Conservation (phyloP, 768 basidiomycete species). For the Tylopilus sp. region DNA sequence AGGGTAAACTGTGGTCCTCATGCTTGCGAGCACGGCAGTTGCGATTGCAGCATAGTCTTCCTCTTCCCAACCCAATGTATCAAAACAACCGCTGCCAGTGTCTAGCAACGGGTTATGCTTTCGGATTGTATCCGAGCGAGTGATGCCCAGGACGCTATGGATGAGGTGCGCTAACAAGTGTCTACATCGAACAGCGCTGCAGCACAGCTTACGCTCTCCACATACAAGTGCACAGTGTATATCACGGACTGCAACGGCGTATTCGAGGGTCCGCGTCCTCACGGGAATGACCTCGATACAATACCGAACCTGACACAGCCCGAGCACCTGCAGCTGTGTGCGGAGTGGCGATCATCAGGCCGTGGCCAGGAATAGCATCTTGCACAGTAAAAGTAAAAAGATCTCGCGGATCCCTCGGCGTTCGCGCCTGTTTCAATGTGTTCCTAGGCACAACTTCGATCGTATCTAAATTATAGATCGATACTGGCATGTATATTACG, state of each 20-base stretch:
- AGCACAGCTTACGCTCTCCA: background rate
- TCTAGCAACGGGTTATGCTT: background rate
- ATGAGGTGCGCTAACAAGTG: background rate
- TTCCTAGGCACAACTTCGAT: background rate
- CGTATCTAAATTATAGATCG: too few relatives aligned
- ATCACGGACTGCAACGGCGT: background rate
- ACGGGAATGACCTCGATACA: background rate
- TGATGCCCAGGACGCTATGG: background rate
- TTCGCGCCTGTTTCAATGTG: background rate
- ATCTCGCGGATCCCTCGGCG: background rate
- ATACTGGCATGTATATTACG: too few relatives aligned
- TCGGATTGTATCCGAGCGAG: background rate
- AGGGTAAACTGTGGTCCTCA: background rate
- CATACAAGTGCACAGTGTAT: background rate
- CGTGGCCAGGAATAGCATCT: background rate
- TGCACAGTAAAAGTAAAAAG: too few relatives aligned
- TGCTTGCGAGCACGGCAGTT: background rate
- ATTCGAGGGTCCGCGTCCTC: background rate
- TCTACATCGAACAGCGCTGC: background rate
- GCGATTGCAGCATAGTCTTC: background rate
- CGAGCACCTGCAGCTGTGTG: background rate
- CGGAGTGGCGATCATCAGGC: background rate
- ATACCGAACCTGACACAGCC: background rate
- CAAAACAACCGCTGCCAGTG: too few relatives aligned
- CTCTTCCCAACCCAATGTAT: background rate